Conservation (phyloP, 2,329 filamentous ascomycete genomes). For the Helicocarpus griseus region DNA sequence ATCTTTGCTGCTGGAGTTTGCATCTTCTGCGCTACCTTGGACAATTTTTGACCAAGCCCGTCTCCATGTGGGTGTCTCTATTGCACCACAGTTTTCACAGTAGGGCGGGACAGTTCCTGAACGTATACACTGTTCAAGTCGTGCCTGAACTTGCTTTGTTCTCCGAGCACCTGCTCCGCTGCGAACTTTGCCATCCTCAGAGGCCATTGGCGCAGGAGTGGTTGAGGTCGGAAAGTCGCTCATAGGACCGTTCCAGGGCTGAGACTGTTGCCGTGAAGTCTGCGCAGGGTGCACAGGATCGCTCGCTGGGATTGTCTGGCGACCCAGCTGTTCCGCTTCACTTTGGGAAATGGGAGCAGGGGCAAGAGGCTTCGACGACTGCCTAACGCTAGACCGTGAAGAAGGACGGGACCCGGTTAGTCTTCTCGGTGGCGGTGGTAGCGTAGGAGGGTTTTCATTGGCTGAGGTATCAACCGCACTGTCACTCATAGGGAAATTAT, state of each 20-base stretch:
- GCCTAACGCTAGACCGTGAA: conserved; percentile 27
- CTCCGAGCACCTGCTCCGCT: conserved; percentile 51
- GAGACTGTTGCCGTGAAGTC: conserved; percentile 29
- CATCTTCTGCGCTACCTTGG: conserved; percentile 57
- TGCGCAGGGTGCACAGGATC: conserved; percentile 35
- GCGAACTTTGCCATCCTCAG: conserved; percentile 29
- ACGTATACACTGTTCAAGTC: conserved; percentile 51
- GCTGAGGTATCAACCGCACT: conserved; percentile 12
- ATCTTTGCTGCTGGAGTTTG: conserved; percentile 63
- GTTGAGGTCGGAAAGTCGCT: conserved; percentile 35
- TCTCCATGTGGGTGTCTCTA: conserved; percentile 93
- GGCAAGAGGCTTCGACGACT: conserved; percentile 28
- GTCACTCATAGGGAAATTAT: conserved; percentile 7
- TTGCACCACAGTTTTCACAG: conserved; percentile 86
- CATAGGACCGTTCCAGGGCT: conserved; percentile 37
- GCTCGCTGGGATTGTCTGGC: conserved; percentile 36
- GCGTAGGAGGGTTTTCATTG: conserved; percentile 15
- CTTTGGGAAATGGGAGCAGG: conserved; percentile 28
- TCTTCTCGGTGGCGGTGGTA: conserved; percentile 20
- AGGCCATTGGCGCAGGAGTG: conserved; percentile 21
- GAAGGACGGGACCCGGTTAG: conserved; percentile 26
- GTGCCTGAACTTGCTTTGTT: conserved; percentile 53
- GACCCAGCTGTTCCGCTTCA: conserved; percentile 22
- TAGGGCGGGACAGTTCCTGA: conserved; percentile 78
- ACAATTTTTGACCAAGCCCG: conserved; percentile 78